Evolutionary conservation across 148 eudicot genomes (phyloP), one percentile per base, ranked within the genome.

Genomic region (Chenopodium formosanum): DNA sequence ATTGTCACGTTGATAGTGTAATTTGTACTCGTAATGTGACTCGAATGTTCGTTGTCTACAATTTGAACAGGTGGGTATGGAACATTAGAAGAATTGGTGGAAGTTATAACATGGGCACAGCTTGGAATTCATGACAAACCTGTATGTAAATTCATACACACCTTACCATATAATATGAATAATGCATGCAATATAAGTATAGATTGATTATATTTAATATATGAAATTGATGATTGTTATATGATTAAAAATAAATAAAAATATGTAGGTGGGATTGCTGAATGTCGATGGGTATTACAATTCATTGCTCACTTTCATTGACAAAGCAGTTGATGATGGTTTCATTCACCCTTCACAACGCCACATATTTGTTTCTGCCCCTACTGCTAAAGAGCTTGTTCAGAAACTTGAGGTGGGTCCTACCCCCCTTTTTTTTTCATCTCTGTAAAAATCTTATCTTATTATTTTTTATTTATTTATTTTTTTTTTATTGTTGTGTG

Each of bases 61-160:
- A 46, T 0, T 81, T 40, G 14, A 25, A 60, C 85, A 92, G 97
- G 97, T 82, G 97, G 97, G 48, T 93, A 93, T 87, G 94, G 97
- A 70, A 93, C 94, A 46, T 63, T 93, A 74, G 97, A 92, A 22
- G 97, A 92, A 77, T 80, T 92, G 25, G 70, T 92, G 27, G 97
- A 92, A 80, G 91, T 92, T 27, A 91, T 91, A 7, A 83, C 94
- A 2, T 91, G 94, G 97, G 93, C 94, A 70, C 97, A 92, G 37
- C 90, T 92, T 8, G 97, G 97, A n/a, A 92, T 92, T 34, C 97
- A 92, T 79, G 91, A 92, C 79, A 92, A 92, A 82, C 92, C 97
- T 47, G 97, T 92, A 88, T 79, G 87, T 73, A 19, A 27, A 12
- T 69, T 50, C n/a, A 3, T 7, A 9, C 10, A 48, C 44, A 40